Evolutionary conservation across 1,139 yeast genomes (phyloP).

Genomic region (Yamadazyma atmosphaerica): DNA sequence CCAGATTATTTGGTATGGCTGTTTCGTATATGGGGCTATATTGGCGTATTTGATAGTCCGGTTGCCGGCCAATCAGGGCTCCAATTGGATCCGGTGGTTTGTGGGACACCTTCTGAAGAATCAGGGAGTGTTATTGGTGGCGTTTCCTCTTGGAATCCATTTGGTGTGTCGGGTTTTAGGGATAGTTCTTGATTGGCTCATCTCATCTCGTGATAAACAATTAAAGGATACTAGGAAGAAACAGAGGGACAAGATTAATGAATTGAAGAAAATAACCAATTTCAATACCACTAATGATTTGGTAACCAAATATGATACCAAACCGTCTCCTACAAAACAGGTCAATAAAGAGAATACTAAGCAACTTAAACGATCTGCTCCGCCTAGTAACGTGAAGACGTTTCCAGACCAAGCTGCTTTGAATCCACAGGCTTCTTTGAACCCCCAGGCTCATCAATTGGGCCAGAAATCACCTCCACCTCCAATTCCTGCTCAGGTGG

Average conservation of each 20-base stretch:
- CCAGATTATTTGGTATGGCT: slow-evolving; percentile 25
- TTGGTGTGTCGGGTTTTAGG: slow-evolving; percentile 22
- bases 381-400: no score
- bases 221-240: slow-evolving; percentile 38
- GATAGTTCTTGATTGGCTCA: slow-evolving; percentile 24
- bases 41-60: slow-evolving; percentile 26
- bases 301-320: slow-evolving; percentile 56
- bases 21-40: slow-evolving; percentile 31
- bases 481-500: slow-evolving; percentile 3
- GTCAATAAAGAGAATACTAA: no score
- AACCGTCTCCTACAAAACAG: no score
- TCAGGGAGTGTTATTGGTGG: slow-evolving; percentile 21
- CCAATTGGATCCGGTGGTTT: slow-evolving; percentile 24
- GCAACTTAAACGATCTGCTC: no score
- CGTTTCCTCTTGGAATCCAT: slow-evolving; percentile 30
- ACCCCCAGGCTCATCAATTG: background rate
- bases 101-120: slow-evolving; percentile 23
- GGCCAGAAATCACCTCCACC: background rate
- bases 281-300: slow-evolving; percentile 76
- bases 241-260: slow-evolving; percentile 66
- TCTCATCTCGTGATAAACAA: slow-evolving; percentile 20
- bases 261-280: slow-evolving; percentile 75
- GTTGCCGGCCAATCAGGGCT: slow-evolving; percentile 20
- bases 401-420: no score
- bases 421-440: no score